phyloP scores from a whole-genome alignment of 768 basidiomycete genomes.

The Pisolithus sp. region DNA sequence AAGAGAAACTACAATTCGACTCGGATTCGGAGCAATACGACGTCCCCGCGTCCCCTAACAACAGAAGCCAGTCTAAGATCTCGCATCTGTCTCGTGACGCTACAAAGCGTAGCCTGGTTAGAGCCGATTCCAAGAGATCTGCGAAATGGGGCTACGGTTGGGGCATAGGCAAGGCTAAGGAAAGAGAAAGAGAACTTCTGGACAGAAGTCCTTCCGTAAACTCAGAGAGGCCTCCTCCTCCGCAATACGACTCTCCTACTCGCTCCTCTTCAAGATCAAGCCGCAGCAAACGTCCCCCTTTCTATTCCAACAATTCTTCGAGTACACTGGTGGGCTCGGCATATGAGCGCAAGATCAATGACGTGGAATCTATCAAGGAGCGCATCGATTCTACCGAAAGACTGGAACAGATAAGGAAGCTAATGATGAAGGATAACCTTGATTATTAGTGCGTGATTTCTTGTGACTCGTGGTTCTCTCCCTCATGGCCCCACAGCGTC shows the following conservation, averaged over 20 bases:
- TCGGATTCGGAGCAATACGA: conserved; percentile 61
- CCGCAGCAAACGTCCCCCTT: conserved; percentile 34
- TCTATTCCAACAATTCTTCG: conserved; percentile 55
- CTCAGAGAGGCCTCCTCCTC: conserved; percentile 33
- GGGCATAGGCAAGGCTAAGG: conserved; percentile 54
- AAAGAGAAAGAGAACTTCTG: conserved; percentile 34
- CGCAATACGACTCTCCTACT: conserved; percentile 25
- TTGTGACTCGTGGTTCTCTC: conserved; percentile 3
- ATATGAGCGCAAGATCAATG: conserved; percentile 61
- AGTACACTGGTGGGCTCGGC: conserved; percentile 74
- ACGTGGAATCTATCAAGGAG: conserved; percentile 48
- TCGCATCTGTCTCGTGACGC: conserved; percentile 31
- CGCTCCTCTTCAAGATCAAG: conserved; percentile 36
- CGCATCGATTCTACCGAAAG: conserved; percentile 53
- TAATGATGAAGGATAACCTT: conserved; percentile 61
- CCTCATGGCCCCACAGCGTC: conserved; percentile 38
- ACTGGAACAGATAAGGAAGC: conserved; percentile 53
- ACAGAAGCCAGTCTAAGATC: conserved; percentile 38
- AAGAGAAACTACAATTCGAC: conserved; percentile 48
- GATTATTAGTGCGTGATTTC: conserved; percentile 64
- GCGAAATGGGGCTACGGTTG: conserved; percentile 67
- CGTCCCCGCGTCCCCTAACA: conserved; percentile 20
- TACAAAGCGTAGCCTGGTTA: conserved; percentile 41
- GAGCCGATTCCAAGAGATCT: conserved; percentile 51
- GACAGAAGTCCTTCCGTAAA: conserved; percentile 27